Base-by-base conservation (phyloP, 1,284 basidiomycete species). In the Moniliophthora roreri region DNA sequence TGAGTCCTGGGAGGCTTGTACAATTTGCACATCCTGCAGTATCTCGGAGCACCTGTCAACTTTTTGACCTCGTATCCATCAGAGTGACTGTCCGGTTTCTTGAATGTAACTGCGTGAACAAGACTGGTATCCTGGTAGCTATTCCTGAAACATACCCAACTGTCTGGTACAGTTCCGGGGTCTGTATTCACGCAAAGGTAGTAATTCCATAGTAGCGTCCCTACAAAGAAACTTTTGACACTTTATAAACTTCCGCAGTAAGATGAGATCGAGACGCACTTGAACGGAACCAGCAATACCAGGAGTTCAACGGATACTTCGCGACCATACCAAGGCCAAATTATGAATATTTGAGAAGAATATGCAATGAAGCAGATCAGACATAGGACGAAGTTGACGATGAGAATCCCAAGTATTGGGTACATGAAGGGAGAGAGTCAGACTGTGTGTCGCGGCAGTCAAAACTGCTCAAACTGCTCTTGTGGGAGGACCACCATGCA, bases 361-460 rank as follows among this genome's bases (percentile, higher is more conserved):
- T 93, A 93, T 1, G 90, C 82, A 61, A 97, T 93, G 71, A 96
- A 98, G 42, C 77, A 83, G 60, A 98, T 95, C 44, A 98, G 81
- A 61, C 72, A 73, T 40, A 87, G 72, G 48, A 93, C 93, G 60
- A 85, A 81, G 59, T 78, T 76, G 66, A 92, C 85, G 63, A 87
- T 74, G 53, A 91, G 70, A 49, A 78, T 71, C 35, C 84, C 84
- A 54, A 85, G 67, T 57, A 87, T 62, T 46, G 63, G 62, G 60
- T 66, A 63, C 70, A 74, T 72, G 51, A 55, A 51, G 49, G 24
- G 45, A 35, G 9, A 26, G 49, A 20, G 24, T 18, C 48, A 15
- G 54, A 34, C 36, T 32, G 11, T 11, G 28, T 32, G 6, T 32
- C 28, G 36, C 53, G 45, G 50, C 45, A n/a, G n/a, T n/a, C n/a